These are phyloP conservation scores for Streptanthus diversifolius DNA, from an alignment of 345 rosid genomes.

Conservation along the genomic window DNA sequence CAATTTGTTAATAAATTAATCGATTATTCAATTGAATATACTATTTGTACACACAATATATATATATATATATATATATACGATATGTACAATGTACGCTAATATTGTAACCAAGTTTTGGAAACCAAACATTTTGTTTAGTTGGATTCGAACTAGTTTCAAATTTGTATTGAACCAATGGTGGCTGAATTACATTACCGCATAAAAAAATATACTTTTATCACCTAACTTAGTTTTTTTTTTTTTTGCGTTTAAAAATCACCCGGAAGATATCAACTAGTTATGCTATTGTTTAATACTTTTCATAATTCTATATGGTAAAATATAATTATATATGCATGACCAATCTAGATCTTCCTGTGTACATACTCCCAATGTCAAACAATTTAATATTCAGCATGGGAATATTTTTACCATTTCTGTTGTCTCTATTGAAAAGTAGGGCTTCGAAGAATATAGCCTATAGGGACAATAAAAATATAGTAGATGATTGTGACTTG, in stretches of 20 bases:
- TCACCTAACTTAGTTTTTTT: no score
- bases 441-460: background rate
- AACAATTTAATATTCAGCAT: background rate
- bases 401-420: background rate
- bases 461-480: background rate
- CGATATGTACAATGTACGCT: background rate
- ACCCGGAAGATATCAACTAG: no score
- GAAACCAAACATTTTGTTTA: background rate
- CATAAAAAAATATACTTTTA: no score
- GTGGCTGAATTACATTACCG: background rate
- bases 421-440: background rate
- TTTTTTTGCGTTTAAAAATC: no score
- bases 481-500: constrained; percentile 1
- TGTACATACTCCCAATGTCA: background rate
- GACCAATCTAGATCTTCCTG: background rate
- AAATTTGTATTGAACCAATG: background rate
- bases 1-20: background rate
- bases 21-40: background rate
- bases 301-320: no score
- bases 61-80: no score
- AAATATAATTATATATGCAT: no score
- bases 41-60: no score
- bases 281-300: no score
- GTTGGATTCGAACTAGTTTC: background rate
- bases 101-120: background rate